These are phyloP conservation scores for Eucalyptus curtisii DNA, from an alignment of 345 rosid genomes.

Conservation along the genomic window DNA sequence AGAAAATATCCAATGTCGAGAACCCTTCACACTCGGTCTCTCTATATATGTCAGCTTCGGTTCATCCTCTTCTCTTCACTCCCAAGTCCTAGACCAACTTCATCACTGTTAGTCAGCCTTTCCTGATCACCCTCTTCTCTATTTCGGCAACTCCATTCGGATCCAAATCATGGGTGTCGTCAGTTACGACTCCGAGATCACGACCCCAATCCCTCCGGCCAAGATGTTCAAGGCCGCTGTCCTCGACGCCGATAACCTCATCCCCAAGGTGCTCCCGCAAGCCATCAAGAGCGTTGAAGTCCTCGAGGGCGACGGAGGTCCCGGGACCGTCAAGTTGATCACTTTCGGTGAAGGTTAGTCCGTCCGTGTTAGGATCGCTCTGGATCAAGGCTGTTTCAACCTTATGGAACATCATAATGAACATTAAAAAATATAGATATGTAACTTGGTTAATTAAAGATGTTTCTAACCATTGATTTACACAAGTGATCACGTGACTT, in stretches of 20 bases:
- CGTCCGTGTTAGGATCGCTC: no score
- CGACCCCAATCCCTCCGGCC: neutral
- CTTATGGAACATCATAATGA: neutral
- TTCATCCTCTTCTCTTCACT: neutral
- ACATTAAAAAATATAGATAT: neutral
- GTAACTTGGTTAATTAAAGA: neutral
- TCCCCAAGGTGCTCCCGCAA: constrained; percentile 21
- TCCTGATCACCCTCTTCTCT: neutral
- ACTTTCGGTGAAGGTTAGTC: constrained; percentile 1
- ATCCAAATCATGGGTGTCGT: constrained; percentile 1
- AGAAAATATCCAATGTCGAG: neutral
- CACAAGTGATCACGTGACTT: neutral
- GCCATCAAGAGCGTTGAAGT: constrained; percentile 10
- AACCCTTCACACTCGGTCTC: neutral
- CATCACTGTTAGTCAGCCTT: neutral
- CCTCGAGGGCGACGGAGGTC: constrained; percentile 25
- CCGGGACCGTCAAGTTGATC: constrained; percentile 16
- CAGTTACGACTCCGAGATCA: neutral
- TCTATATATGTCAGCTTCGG: neutral
- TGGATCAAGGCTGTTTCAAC: neutral
- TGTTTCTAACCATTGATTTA: neutral
- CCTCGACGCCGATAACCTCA: constrained; percentile 5
- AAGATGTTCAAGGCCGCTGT: constrained; percentile 6
- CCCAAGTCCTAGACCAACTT: neutral
- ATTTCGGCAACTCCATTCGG: neutral